Base-by-base conservation (phyloP, 257 asterid species). In the Ocimum tenuiflorum region DNA sequence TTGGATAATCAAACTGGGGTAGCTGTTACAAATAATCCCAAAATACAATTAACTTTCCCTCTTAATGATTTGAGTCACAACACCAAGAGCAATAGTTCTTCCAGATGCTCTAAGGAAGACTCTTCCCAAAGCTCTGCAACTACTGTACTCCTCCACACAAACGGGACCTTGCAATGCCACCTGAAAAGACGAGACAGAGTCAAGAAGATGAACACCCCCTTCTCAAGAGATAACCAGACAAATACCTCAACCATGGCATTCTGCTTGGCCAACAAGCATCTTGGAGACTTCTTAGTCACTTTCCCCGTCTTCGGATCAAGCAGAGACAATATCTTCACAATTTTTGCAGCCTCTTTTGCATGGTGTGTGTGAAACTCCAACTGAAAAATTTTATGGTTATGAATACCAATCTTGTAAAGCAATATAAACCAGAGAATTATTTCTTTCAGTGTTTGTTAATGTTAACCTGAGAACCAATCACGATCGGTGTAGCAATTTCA, bases 291-390 rank as follows among this genome's bases (percentile, higher is more conserved):
- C 79, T 88, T 90, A 47, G 79, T 71, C 43, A 68, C 82, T 42
- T 83, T 82, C 70, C 99, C 97, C 0, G 99, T 90, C 80, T 88
- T 94, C 0, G 96, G 86, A 75, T 94, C 95, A 8, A 94, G 88
- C 76, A 88, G 75, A 14, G 91, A 81, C 76, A 82, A 22, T 68
- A 94, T 82, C 80, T 75, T 90, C 47, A 73, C 84, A 24, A 94
- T 80, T 63, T 82, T 80, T 0, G 97, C 97, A 38, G 87, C 96
- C 74, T 82, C 95, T 77, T 89, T 92, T 6, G 90, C 83, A 3
- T 87, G 95, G 80, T 87, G 96, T 73, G 89, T 76, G 78, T 89
- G 97, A 72, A 90, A 83, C 61, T 92, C 99, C 77, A 92, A 68
- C 99, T 92, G 88, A 72, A 64, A 60, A 41, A 66, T 39, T 27